phyloP scores from a whole-genome alignment of 495 filamentous ascomycete species.

The Endocarpon pusillum region DNA sequence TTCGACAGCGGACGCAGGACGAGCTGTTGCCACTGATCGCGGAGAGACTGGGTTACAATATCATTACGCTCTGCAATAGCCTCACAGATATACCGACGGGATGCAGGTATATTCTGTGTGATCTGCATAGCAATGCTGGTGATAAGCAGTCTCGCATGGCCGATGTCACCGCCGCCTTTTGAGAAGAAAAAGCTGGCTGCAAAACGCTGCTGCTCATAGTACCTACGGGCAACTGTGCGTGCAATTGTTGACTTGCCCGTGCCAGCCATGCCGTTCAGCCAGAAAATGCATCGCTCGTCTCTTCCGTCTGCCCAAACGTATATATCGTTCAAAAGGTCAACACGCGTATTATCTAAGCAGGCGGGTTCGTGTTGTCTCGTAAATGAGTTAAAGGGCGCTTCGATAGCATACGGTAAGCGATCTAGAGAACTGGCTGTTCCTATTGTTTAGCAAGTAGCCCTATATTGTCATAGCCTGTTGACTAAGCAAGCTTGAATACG shows the following conservation, averaged over 20 bases:
- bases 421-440: too few relatives aligned
- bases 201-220: slow-evolving; percentile 1
- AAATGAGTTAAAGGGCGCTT: slow-evolving; percentile 5
- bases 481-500: slow-evolving; percentile 2
- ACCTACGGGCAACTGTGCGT: slow-evolving; percentile 21
- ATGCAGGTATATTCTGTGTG: slow-evolving; percentile 1
- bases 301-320: slow-evolving; percentile 6
- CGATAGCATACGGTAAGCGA: too few relatives aligned
- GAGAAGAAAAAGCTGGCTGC: slow-evolving; percentile 27
- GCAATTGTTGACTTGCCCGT: slow-evolving; percentile 30
- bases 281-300: slow-evolving; percentile 18
- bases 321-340: slow-evolving; percentile 8
- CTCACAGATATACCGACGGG: slow-evolving; percentile 14
- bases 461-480: slow-evolving; percentile 1
- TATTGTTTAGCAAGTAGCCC: too few relatives aligned
- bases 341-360: slow-evolving; percentile 8
- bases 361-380: background rate
- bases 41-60: slow-evolving; percentile 14
- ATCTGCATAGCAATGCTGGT: slow-evolving; percentile 3
- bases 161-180: slow-evolving; percentile 20
- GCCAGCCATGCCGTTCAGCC: slow-evolving; percentile 29
- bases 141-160: slow-evolving; percentile 17
- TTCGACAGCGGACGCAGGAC: slow-evolving; percentile 17
- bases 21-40: slow-evolving; percentile 25
- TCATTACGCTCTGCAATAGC: slow-evolving; percentile 16